These are phyloP conservation scores for Claviceps sp. DNA, from an alignment of 2,329 filamentous ascomycete species.

Conservation along the genomic window DNA sequence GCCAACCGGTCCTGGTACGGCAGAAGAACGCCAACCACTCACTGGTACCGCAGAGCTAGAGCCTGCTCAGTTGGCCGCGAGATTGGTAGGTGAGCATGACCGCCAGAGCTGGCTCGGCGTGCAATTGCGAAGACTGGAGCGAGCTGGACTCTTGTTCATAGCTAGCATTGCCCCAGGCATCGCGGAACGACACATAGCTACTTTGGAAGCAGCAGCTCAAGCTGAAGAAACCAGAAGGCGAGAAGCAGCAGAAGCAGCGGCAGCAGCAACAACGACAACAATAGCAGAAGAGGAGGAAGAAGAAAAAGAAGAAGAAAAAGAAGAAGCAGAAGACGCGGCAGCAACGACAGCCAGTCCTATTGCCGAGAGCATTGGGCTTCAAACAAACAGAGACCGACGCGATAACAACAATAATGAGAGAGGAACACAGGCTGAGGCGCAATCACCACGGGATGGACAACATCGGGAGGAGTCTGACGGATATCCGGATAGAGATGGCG, in stretches of 20 bases:
- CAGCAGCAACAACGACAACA: slow-evolving; percentile 3
- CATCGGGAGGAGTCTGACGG: not conserved
- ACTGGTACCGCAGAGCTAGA: slow-evolving; percentile 21
- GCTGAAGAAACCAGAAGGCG: slow-evolving; percentile 27
- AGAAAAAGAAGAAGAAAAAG: slow-evolving; percentile 21
- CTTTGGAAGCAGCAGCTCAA: slow-evolving; percentile 38
- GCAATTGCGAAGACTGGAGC: slow-evolving; percentile 41
- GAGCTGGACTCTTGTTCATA: slow-evolving; percentile 48
- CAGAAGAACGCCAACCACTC: slow-evolving; percentile 14
- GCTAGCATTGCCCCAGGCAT: slow-evolving; percentile 54
- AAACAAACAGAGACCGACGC: not conserved
- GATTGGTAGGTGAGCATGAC: slow-evolving; percentile 32
- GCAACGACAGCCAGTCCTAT: not conserved
- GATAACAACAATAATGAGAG: not conserved
- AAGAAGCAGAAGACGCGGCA: slow-evolving; percentile 17
- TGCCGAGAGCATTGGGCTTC: slow-evolving; percentile 1
- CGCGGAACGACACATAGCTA: slow-evolving; percentile 50
- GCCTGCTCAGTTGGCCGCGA: slow-evolving; percentile 38
- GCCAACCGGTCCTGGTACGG: slow-evolving; percentile 13
- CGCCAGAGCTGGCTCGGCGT: slow-evolving; percentile 19
- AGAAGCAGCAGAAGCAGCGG: slow-evolving; percentile 25
- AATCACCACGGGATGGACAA: slow-evolving; percentile 1
- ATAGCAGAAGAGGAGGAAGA: slow-evolving; percentile 17
- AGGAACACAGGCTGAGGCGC: slow-evolving; percentile 4
- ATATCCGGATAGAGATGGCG: not conserved